Evolutionary conservation across 495 filamentous ascomycete genomes (phyloP).

Genomic region (Neurospora africana): DNA sequence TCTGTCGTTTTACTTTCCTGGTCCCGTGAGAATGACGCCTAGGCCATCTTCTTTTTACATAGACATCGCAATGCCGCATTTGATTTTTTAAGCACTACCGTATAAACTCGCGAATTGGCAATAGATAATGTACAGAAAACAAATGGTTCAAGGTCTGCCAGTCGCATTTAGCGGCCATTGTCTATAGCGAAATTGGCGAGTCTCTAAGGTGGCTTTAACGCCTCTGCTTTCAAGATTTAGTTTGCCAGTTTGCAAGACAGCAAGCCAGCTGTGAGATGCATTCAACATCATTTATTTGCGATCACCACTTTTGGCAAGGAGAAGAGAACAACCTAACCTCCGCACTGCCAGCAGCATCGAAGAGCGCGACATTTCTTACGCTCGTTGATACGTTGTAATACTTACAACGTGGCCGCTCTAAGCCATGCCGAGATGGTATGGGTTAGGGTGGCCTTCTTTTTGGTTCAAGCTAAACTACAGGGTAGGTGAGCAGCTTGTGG

Average conservation of each 20-base stretch:
- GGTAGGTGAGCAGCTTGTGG: not conserved
- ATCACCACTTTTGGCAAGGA: not conserved
- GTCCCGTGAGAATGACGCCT: not conserved
- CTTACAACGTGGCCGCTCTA: not conserved
- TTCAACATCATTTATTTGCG: not conserved
- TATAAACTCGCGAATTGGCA: not conserved
- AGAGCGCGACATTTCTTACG: not conserved
- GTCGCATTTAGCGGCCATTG: not conserved
- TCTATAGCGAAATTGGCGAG: not conserved
- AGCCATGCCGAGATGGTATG: not conserved
- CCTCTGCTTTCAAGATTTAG: not conserved
- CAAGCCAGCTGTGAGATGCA: not conserved
- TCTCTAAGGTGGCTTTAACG: not conserved
- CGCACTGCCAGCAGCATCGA: not conserved
- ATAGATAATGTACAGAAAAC: not conserved
- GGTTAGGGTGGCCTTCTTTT: not conserved
- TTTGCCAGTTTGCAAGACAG: not conserved
- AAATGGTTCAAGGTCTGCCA: not conserved
- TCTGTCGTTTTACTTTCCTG: not conserved
- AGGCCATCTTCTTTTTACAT: not conserved
- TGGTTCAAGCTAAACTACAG: not conserved
- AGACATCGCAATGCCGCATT: not conserved
- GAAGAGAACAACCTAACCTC: not conserved
- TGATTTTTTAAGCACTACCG: not conserved
- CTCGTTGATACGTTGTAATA: not conserved